phyloP scores from a whole-genome alignment of 169 alveolate species.

The Nephromyces sp. region DNA sequence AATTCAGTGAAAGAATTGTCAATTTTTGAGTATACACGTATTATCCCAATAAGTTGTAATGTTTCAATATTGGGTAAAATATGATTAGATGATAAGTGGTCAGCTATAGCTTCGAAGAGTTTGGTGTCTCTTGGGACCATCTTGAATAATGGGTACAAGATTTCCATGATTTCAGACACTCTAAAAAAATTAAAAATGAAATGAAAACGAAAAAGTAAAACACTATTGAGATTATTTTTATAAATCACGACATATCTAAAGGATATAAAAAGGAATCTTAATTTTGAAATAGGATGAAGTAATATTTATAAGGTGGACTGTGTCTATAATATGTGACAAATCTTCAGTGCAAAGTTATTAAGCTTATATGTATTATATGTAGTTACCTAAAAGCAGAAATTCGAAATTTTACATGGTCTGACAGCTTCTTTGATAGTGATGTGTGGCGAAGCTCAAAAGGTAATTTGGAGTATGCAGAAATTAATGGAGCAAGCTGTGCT shows the following conservation, averaged over 20 bases:
- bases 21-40: background rate
- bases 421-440: background rate
- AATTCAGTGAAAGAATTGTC: background rate
- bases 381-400: constrained; percentile 1
- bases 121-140: background rate
- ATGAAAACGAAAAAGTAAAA: too few relatives aligned
- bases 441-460: constrained; percentile 9
- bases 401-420: background rate
- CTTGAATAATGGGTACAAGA: background rate
- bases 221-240: too few relatives aligned
- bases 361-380: too few relatives aligned
- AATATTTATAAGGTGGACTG: too few relatives aligned
- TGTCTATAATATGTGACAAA: too few relatives aligned
- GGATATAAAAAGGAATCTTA: background rate
- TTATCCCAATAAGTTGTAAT: background rate
- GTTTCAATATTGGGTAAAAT: background rate
- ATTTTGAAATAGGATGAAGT: too few relatives aligned
- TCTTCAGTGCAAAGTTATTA: too few relatives aligned
- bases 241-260: background rate
- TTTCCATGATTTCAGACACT: background rate
- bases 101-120: background rate
- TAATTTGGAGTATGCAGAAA: constrained; percentile 6
- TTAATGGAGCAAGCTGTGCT: constrained; percentile 2
- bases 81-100: background rate
- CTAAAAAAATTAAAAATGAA: background rate